Conservation (phyloP, 208 protist genomes). For the Strigomonas galati region DNA sequence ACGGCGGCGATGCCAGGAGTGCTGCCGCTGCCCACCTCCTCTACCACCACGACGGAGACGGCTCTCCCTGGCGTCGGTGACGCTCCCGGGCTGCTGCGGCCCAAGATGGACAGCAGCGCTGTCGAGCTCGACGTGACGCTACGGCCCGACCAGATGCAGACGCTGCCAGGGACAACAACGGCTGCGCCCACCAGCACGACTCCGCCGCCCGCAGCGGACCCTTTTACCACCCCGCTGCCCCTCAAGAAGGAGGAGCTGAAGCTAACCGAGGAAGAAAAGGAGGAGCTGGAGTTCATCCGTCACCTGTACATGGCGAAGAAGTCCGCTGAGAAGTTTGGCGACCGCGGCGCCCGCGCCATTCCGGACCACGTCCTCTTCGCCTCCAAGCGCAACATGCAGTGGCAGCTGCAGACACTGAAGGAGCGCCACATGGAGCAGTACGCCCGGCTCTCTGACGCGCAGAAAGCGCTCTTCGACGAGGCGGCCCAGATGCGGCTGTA, state of each 20-base stretch:
- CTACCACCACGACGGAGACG: background rate
- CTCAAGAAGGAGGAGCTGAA: conserved; percentile 15
- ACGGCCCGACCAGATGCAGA: conserved; percentile 1
- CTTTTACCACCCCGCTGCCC: background rate
- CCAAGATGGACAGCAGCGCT: conserved; percentile 4
- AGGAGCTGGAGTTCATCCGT: conserved; percentile 18
- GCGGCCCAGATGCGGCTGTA: background rate
- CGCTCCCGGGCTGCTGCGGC: conserved; percentile 1
- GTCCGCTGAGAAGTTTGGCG: background rate
- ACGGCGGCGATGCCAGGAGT: background rate
- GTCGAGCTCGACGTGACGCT: background rate
- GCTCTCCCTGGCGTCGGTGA: background rate
- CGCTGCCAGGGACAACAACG: background rate
- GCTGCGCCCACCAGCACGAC: background rate
- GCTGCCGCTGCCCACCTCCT: background rate
- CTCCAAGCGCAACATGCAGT: background rate
- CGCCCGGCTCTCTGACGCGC: background rate
- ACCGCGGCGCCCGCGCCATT: background rate
- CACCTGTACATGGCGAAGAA: conserved; percentile 9
- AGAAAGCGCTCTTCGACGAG: conserved; percentile 4
- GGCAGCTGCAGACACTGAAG: conserved; percentile 10
- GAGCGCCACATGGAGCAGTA: background rate
- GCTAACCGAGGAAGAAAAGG: conserved; percentile 3
- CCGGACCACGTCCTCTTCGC: conserved; percentile 1
- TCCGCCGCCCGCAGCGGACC: background rate